Conservation (phyloP, 2,329 filamentous ascomycete species). For the Leptographium lundbergii region DNA sequence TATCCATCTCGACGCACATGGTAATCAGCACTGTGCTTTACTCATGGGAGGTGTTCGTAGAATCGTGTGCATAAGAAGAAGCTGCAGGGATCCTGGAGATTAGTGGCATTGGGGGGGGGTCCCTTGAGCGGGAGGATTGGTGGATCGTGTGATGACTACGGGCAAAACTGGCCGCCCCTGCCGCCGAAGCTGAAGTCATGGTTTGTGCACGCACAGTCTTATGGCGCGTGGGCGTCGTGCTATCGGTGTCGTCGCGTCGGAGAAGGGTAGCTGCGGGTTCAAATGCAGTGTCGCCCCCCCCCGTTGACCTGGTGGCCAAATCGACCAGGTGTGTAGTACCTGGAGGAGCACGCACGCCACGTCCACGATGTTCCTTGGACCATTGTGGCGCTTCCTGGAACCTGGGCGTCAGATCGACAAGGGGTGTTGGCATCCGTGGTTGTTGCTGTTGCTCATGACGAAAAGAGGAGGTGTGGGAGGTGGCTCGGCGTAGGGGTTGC, state of each 20-base stretch:
- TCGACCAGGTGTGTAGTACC: slow-evolving; percentile 34
- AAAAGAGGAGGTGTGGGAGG: background rate
- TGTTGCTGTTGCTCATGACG: background rate
- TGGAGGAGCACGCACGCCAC: slow-evolving; percentile 26
- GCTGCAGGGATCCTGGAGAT: background rate
- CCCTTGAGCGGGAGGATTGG: background rate
- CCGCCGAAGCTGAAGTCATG: slow-evolving; percentile 10
- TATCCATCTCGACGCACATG: background rate
- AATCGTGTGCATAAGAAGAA: background rate
- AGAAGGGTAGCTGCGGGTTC: background rate
- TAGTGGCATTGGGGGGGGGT: background rate
- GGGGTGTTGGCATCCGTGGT: slow-evolving; percentile 35
- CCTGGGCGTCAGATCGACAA: slow-evolving; percentile 54
- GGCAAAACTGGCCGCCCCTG: background rate
- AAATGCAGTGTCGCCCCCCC: background rate
- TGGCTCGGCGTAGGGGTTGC: slow-evolving; percentile 1
- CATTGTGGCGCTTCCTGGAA: slow-evolving; percentile 53
- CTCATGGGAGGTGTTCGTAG: background rate
- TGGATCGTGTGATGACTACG: slow-evolving; percentile 6
- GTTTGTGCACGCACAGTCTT: slow-evolving; percentile 4
- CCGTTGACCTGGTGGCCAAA: slow-evolving; percentile 22
- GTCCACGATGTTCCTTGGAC: slow-evolving; percentile 37
- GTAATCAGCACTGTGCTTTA: background rate
- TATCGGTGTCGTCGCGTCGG: slow-evolving; percentile 1
- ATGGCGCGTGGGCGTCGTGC: background rate